Conservation (phyloP, 2,329 filamentous ascomycete species). For the Fusarium sp. region DNA sequence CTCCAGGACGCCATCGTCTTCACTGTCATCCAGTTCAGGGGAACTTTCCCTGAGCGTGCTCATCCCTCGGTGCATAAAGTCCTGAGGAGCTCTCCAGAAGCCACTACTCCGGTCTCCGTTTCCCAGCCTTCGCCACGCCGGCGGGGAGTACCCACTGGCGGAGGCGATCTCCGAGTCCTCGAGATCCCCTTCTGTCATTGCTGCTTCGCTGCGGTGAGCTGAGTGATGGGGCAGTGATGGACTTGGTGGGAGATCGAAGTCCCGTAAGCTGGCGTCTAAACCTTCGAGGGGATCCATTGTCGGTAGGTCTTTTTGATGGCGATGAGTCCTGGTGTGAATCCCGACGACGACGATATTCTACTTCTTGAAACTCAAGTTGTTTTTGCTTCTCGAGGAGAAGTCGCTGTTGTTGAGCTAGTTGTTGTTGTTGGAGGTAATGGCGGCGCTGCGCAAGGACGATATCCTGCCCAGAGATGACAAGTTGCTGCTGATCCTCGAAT, state of each 20-base stretch:
- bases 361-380: conserved; percentile 30
- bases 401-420: conserved; percentile 23
- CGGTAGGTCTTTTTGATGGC: conserved; percentile 9
- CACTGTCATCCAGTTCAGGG: conserved; percentile 43
- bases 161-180: conserved; percentile 59
- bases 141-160: conserved; percentile 67
- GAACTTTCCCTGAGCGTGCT: conserved; percentile 38
- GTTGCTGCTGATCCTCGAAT: conserved; percentile 47
- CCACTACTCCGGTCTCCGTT: conserved; percentile 67
- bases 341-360: conserved; percentile 29
- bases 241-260: conserved; percentile 62
- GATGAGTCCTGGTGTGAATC: conserved; percentile 15
- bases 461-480: conserved; percentile 45
- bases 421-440: conserved; percentile 33
- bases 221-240: conserved; percentile 48
- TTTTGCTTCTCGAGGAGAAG: conserved; percentile 33
- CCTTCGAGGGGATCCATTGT: conserved; percentile 51
- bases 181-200: conserved; percentile 48
- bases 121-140: conserved; percentile 68
- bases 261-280: conserved; percentile 63
- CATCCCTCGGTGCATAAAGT: conserved; percentile 55
- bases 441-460: conserved; percentile 41
- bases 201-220: conserved; percentile 47
- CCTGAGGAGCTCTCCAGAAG: conserved; percentile 67
- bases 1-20: conserved; percentile 56